A percentile compares a stretch with the other conserved stretches of the same genome.
Conservation (phyloP, 202 grass and related monocot genomes). For the Carex arenaria region DNA sequence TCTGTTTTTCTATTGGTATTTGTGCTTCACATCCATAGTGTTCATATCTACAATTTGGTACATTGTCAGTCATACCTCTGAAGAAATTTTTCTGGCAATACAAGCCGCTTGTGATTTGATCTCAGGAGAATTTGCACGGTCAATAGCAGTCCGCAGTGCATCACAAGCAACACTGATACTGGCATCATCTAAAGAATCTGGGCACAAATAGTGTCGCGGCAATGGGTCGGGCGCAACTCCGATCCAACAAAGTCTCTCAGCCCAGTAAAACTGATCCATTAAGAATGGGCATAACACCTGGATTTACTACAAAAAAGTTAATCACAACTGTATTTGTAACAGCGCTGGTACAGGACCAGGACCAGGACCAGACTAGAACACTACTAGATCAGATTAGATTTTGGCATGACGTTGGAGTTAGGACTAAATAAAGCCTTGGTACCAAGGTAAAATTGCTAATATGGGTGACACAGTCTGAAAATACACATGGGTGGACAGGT, state of each 20-base stretch:
- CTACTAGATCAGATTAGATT: neutral
- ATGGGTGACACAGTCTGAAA: neutral
- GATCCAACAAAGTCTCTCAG: conserved; percentile 69
- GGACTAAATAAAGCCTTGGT: neutral
- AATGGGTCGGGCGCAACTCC: conserved; percentile 59
- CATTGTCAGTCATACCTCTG: conserved; percentile 38
- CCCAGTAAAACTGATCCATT: conserved; percentile 92
- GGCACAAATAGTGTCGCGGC: conserved; percentile 49
- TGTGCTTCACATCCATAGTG: neutral
- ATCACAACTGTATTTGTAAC: neutral
- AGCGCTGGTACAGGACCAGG: neutral
- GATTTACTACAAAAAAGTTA: conserved; percentile 13
- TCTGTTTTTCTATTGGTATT: neutral
- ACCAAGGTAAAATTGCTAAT: neutral
- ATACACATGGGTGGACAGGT: neutral
- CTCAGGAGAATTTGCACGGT: conserved; percentile 36
- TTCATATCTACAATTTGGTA: neutral
- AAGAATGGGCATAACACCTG: conserved; percentile 81
- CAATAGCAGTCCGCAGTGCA: conserved; percentile 50
- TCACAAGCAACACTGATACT: conserved; percentile 37
- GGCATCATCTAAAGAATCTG: conserved; percentile 29
- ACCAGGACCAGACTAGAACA: neutral
- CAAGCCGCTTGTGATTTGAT: conserved; percentile 50
- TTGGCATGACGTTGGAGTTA: neutral
- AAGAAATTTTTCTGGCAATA: conserved; percentile 55